A percentile compares a stretch with the other conserved stretches of the same genome.
Evolutionary conservation across 108 stramenopile genomes (phyloP).

Genomic region (Pseudonitzschia delicatissima): DNA sequence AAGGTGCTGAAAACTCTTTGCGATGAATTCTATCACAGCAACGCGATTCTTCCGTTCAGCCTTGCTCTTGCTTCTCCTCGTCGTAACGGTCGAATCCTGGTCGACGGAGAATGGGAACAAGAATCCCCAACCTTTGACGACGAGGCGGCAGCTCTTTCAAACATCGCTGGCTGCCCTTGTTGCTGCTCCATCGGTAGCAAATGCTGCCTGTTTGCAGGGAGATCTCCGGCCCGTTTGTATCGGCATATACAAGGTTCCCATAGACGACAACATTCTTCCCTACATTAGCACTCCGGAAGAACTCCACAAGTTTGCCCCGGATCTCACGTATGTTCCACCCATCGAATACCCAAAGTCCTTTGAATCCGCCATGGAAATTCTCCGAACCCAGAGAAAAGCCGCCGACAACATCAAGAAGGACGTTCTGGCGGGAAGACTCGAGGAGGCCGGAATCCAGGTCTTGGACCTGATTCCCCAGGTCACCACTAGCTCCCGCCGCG

Average conservation of each 20-base stretch:
- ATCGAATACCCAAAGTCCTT: constrained; percentile 38
- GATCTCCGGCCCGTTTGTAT: constrained; percentile 68
- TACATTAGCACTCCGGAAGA: constrained; percentile 60
- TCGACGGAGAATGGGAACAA: no score
- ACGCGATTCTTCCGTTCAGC: no score
- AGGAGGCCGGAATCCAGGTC: constrained; percentile 57
- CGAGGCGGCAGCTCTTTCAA: neutral
- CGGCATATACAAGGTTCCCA: constrained; percentile 80
- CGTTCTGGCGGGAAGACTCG: constrained; percentile 53
- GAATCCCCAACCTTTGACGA: neutral
- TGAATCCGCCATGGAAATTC: constrained; percentile 37
- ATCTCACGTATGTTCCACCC: constrained; percentile 65
- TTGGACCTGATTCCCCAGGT: constrained; percentile 61
- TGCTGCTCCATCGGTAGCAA: neutral
- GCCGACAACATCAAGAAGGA: constrained; percentile 37
- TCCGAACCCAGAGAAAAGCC: constrained; percentile 31
- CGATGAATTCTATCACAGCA: no score
- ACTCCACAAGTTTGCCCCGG: constrained; percentile 61
- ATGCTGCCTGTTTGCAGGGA: constrained; percentile 70
- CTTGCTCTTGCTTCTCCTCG: no score
- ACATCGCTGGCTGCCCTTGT: neutral
- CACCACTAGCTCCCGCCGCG: constrained; percentile 11
- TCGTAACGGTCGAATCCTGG: no score
- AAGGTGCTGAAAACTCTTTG: no score
- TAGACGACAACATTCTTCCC: constrained; percentile 47